Evolutionary conservation across 331 rosid genomes (phyloP), one percentile per base, ranked within the genome.

Genomic region (Quercus phellos): DNA sequence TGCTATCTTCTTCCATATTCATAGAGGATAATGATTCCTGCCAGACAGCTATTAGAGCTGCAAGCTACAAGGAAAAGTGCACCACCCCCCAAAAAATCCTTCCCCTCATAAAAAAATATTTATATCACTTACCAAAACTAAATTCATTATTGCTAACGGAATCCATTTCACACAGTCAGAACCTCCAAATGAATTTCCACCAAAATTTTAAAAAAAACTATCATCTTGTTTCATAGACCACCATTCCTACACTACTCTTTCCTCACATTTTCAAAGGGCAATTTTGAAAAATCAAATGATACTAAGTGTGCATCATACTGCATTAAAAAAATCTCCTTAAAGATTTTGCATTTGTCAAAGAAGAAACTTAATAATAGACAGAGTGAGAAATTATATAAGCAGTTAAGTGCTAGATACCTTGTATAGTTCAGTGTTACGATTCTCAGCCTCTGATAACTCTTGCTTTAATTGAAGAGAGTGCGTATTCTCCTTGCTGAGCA

Each of bases 381-480:
- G 13, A 55, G 13, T 6, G 13, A n/a, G 12, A 58, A 24, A 58
- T 4, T 19, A 32, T 17, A 29, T 18, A 55, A 55, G 64, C 59
- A 51, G 46, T 0, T 38, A 38, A 38, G 53, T 46, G 26, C 68
- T 55, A 53, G 72, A 75, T 87, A 93, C 97, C 97, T 92, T 92
- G 90, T 92, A 94, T 26, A 94, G 93, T 64, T 94, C 97, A 29
- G 93, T 58, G 72, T 87, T 90, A 54, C 94, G 90, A 75, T 86
- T 76, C 87, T 92, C 96, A 1, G 92, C 91, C 55, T 90, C 97
- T 13, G 78, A 77, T 79, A 94, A 73, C 70, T 93, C 98, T 90
- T 95, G 92, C 86, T 90, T 93, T 63, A 95, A 89, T 78, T 91
- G 97, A 72, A 90, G 80, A 75, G 89, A 75, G 55, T 83, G 93